Evolutionary conservation across 1,139 yeast genomes (phyloP).

Genomic region (Taiozyma sp.): DNA sequence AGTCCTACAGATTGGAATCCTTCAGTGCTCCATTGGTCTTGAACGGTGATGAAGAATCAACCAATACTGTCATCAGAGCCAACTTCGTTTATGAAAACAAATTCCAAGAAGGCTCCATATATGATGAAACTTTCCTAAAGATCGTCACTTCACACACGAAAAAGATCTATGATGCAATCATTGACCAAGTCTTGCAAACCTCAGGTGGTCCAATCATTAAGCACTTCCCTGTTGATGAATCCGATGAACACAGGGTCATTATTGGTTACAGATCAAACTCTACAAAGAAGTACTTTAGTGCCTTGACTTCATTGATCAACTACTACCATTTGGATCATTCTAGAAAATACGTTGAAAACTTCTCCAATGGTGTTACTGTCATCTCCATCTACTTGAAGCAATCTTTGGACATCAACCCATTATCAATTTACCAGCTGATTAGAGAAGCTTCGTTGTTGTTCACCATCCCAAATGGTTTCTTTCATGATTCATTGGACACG

Average conservation of each 20-base stretch:
- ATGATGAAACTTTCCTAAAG: conserved; percentile 75
- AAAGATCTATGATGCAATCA: conserved; percentile 66
- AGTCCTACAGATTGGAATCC: conserved; percentile 69
- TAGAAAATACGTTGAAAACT: conserved; percentile 92
- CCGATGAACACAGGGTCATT: conserved; percentile 78
- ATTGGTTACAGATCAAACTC: conserved; percentile 86
- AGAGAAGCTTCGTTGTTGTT: conserved; percentile 92
- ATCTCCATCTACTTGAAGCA: conserved; percentile 83
- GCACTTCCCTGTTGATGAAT: conserved; percentile 75
- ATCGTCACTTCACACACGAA: conserved; percentile 82
- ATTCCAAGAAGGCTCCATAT: conserved; percentile 61
- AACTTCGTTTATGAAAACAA: conserved; percentile 83
- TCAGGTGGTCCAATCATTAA: conserved; percentile 88
- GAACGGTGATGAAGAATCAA: conserved; percentile 28
- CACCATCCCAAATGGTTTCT: conserved; percentile 85
- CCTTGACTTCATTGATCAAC: conserved; percentile 81
- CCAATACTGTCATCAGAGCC: conserved; percentile 59
- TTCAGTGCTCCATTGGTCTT: conserved; percentile 66
- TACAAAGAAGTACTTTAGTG: conserved; percentile 84
- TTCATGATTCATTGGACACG: conserved; percentile 67
- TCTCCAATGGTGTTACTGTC: conserved; percentile 82
- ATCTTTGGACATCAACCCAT: conserved; percentile 33
- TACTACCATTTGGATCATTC: conserved; percentile 85
- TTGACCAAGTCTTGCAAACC: conserved; percentile 63
- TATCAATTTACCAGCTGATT: conserved; percentile 84